Evolutionary conservation across 495 filamentous ascomycete genomes (phyloP).

Genomic region (Glarea lozoyensis): DNA sequence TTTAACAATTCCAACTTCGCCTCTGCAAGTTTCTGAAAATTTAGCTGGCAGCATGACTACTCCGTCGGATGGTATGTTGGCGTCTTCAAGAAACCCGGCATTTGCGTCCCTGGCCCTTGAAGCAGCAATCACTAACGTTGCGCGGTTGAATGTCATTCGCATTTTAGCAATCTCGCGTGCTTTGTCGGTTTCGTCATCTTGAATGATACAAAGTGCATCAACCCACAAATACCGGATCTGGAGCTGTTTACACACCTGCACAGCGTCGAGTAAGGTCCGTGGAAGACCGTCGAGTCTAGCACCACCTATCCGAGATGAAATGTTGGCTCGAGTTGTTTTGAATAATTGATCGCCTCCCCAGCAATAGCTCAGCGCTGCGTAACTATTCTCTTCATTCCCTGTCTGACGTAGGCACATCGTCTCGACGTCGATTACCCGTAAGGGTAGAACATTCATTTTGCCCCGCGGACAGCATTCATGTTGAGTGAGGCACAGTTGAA

Average conservation of each 20-base stretch:
- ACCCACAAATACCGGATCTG: constrained; percentile 28
- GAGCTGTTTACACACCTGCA: constrained; percentile 14
- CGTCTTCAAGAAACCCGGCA: constrained; percentile 3
- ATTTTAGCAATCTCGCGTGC: constrained; percentile 5
- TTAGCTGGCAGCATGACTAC: constrained; percentile 1
- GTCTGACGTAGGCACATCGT: constrained; percentile 5
- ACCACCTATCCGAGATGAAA: constrained; percentile 3
- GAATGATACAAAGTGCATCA: constrained; percentile 26
- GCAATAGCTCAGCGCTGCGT: constrained; percentile 16
- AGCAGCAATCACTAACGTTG: constrained; percentile 20
- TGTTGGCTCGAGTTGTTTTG: constrained; percentile 8
- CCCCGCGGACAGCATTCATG: constrained; percentile 1
- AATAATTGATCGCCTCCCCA: constrained; percentile 16
- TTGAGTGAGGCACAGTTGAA: constrained; percentile 1
- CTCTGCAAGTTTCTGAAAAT: constrained; percentile 3
- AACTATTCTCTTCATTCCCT: not conserved
- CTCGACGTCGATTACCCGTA: constrained; percentile 2
- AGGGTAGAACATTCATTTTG: constrained; percentile 4
- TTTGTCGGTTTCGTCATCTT: constrained; percentile 2
- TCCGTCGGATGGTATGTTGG: not conserved
- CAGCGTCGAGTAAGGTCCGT: constrained; percentile 20
- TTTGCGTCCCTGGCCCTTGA: constrained; percentile 4
- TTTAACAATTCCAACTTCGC: constrained; percentile 1
- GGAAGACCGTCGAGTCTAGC: constrained; percentile 13
- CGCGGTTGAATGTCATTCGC: not conserved